Conservation (phyloP, 1,139 yeast genomes). For the Yamadazyma blattariae region DNA sequence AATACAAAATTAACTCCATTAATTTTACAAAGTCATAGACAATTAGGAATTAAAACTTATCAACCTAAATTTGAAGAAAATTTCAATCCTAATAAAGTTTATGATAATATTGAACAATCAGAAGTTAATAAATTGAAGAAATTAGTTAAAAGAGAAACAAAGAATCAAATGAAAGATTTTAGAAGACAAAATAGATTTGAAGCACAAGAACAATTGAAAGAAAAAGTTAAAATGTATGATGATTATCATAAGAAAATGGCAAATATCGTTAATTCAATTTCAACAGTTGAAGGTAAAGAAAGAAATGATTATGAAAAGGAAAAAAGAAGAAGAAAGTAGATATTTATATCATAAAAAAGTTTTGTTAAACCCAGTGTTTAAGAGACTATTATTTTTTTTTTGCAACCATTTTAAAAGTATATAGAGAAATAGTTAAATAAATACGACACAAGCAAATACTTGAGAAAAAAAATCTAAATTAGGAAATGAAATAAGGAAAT, state of each 20-base stretch:
- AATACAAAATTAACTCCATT: constrained; percentile 62
- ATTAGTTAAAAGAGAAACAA: constrained; percentile 87
- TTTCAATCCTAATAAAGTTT: constrained; percentile 92
- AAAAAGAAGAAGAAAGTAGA: constrained; percentile 55
- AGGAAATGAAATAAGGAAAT: too few relatives aligned
- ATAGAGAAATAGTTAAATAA: too few relatives aligned
- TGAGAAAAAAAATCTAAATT: too few relatives aligned
- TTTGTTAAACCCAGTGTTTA: too few relatives aligned
- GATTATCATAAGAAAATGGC: constrained; percentile 92
- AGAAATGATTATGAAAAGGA: constrained; percentile 89
- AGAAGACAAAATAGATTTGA: constrained; percentile 86
- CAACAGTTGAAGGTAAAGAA: constrained; percentile 92
- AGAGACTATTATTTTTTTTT: too few relatives aligned
- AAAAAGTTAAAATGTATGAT: constrained; percentile 69
- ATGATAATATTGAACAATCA: constrained; percentile 80
- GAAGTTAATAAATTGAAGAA: constrained; percentile 81
- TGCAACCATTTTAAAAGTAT: too few relatives aligned
- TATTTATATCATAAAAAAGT: too few relatives aligned
- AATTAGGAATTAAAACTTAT: constrained; percentile 78
- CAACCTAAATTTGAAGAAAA: constrained; percentile 95
- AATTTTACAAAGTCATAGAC: constrained; percentile 81
- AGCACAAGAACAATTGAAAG: constrained; percentile 80
- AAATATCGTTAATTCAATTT: constrained; percentile 76
- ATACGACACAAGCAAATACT: too few relatives aligned
- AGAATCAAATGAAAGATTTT: constrained; percentile 82